Percentiles rank a stretch among this genome's conserved stretches.
Conservation (phyloP, 2,329 filamentous ascomycete genomes). For the Thermothelomyces thermophilus region DNA sequence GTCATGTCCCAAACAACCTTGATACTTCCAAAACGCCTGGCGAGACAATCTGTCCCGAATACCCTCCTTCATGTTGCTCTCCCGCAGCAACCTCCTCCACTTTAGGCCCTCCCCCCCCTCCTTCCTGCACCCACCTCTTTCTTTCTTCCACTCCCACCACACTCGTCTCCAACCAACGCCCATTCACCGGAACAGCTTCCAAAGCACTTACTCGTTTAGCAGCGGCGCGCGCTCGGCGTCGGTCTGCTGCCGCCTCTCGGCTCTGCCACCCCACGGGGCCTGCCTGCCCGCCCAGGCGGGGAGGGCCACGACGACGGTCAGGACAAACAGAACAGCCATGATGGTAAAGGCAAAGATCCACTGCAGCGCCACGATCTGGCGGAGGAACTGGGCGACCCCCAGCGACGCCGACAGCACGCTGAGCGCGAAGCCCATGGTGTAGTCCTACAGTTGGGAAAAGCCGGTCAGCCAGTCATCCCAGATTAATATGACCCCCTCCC, state of each 20-base stretch:
- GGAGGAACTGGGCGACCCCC: conserved; percentile 69
- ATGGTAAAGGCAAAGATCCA: conserved; percentile 91
- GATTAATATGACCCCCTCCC: too few species aligned
- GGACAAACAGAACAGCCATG: conserved; percentile 66
- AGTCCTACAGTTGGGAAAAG: conserved; percentile 40
- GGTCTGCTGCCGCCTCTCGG: conserved; percentile 27
- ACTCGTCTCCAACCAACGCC: neutral
- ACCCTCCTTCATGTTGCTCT: too few species aligned
- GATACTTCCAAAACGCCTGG: too few species aligned
- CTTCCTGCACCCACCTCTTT: too few species aligned
- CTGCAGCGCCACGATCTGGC: conserved; percentile 70
- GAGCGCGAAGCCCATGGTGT: conserved; percentile 73
- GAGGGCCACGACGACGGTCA: conserved; percentile 58
- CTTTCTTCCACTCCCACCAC: neutral
- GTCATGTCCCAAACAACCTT: neutral
- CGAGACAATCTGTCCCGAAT: too few species aligned
- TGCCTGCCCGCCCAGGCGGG: conserved; percentile 58
- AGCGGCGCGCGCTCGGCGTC: conserved; percentile 58
- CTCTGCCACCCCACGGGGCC: conserved; percentile 38
- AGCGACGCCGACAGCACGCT: conserved; percentile 67
- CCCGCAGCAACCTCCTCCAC: too few species aligned
- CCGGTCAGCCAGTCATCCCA: conserved; percentile 8
- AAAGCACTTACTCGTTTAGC: conserved; percentile 38
- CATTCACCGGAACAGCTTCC: neutral
- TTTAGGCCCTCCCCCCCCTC: too few species aligned